phyloP scores from a whole-genome alignment of 2,329 filamentous ascomycete genomes.

The Pyrenochaeta sp. region DNA sequence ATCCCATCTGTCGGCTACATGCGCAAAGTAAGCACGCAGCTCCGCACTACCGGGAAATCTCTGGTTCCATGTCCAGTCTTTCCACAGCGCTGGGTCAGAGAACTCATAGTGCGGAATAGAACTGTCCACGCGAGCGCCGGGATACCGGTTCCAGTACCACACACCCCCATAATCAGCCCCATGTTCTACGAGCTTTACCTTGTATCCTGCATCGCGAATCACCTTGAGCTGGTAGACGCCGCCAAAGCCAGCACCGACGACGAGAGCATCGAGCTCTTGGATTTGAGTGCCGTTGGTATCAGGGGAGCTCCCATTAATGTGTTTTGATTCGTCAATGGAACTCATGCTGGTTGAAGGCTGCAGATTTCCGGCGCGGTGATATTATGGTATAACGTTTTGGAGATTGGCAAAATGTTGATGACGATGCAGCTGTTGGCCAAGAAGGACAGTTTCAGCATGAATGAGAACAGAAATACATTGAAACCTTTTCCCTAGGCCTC shows the following conservation, averaged over 20 bases:
- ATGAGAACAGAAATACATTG: too few relatives aligned
- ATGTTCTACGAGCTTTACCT: conserved; percentile 30
- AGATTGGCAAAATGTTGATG: not conserved
- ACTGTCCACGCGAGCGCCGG: conserved; percentile 39
- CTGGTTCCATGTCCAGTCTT: conserved; percentile 29
- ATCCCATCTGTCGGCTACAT: conserved; percentile 30
- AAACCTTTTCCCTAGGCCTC: too few relatives aligned
- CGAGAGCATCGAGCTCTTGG: conserved; percentile 29
- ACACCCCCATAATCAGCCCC: conserved; percentile 30
- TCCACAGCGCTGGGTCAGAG: conserved; percentile 26
- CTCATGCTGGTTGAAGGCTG: not conserved
- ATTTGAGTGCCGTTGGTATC: not conserved
- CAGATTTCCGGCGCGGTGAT: not conserved
- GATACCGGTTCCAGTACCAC: conserved; percentile 42
- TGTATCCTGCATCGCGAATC: conserved; percentile 34
- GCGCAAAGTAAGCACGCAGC: conserved; percentile 27
- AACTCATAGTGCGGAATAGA: conserved; percentile 32
- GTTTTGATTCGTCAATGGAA: conserved; percentile 3
- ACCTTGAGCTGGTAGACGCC: conserved; percentile 38
- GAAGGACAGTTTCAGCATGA: not conserved
- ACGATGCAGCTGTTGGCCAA: not conserved
- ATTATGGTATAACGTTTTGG: not conserved
- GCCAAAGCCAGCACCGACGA: conserved; percentile 40
- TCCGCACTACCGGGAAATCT: conserved; percentile 31
- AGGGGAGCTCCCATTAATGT: not conserved